Evolutionary conservation across 2,329 filamentous ascomycete genomes (phyloP).

Genomic region (Aureobasidium musti): DNA sequence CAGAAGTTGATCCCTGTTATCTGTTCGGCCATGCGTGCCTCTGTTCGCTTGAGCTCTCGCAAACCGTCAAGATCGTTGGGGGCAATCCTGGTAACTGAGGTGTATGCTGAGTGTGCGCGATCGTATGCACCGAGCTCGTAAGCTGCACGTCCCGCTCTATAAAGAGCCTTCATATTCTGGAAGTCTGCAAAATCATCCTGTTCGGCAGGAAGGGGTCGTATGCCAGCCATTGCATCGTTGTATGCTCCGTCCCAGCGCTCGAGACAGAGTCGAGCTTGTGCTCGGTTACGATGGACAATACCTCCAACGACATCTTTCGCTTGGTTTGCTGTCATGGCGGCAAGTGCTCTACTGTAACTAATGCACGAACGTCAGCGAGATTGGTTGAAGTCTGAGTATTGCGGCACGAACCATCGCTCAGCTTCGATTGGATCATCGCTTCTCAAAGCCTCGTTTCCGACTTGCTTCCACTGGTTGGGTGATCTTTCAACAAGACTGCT

Average conservation of each 20-base stretch:
- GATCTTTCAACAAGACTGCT: neutral
- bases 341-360: slow-evolving; percentile 8
- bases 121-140: slow-evolving; percentile 11
- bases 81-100: neutral
- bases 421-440: neutral
- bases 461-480: neutral
- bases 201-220: neutral
- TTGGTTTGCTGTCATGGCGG: slow-evolving; percentile 14
- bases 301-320: neutral
- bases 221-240: slow-evolving; percentile 1
- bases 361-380: neutral
- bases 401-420: slow-evolving; percentile 7
- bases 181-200: neutral
- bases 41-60: slow-evolving; percentile 3
- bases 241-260: slow-evolving; percentile 13
- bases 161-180: neutral
- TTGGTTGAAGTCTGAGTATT: too few species aligned
- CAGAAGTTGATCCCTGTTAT: slow-evolving; percentile 2
- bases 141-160: slow-evolving; percentile 18
- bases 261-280: slow-evolving; percentile 8
- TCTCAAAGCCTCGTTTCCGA: slow-evolving; percentile 6
- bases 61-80: neutral
- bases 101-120: neutral
- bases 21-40: slow-evolving; percentile 6
- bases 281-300: slow-evolving; percentile 3